Evolutionary conservation across 345 rosid genomes (phyloP), one percentile per base, ranked within the genome.

Genomic region (Linum lewisii): DNA sequence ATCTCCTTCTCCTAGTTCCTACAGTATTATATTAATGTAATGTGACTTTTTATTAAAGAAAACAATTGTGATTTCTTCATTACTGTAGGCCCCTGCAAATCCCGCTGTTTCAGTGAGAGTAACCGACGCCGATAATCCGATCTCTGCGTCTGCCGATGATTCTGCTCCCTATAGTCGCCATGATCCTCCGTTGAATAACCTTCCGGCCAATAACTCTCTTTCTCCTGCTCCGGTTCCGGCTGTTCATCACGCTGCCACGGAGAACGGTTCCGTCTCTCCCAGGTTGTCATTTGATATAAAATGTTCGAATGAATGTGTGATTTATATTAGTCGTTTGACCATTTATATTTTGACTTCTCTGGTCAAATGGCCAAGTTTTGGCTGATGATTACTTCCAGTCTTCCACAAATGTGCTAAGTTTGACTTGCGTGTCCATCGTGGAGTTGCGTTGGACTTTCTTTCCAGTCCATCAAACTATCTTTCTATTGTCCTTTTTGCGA

Each of bases 101-200:
- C 69, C 77, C 38, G 51, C 57, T 29, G 68, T 63, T 69, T 60
- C 69, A 7, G 69, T 21, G 53, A 74, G 58, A 65, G 76, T 42
- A 42, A 6, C 74, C 26, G 56, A 52, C 47, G 72, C 75, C 5
- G 65, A 57, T 47, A 63, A 32, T 47, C 24, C 20, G 37, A 34
- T 66, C 58, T 68, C 74, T 15, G 73, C 53, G 1, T 64, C 60
- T 14, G 84, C 63, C 49, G 87, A 84, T 58, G 85, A 82, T 6
- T 60, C 70, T 11, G 63, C 54, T 10, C 66, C 78, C 1, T 72
- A 54, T 13, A 58, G 72, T 69, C 73, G 63, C 32, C 79, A 73
- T 42, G 82, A 82, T 69, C 78, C 77, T 18, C 79, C 76, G 5
- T 11, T 42, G 47, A 42, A 42, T 42, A 16, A 42, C 13, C 13